Evolutionary conservation across 306 rosid genomes (phyloP).

Genomic region (Acacia melanoxylon): DNA sequence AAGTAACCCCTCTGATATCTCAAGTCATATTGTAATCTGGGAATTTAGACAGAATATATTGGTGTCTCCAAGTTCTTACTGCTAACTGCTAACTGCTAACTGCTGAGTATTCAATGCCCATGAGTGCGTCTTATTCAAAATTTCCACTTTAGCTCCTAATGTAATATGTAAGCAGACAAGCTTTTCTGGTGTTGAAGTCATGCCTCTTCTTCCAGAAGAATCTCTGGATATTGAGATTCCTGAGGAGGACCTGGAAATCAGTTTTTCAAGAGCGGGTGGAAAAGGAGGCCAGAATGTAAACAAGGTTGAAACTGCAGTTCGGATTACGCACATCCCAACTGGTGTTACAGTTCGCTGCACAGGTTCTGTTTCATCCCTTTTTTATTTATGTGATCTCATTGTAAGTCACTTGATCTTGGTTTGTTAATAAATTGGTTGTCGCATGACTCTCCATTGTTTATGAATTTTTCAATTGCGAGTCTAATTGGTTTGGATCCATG

Average conservation of each 20-base stretch:
- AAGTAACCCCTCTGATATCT: conserved; percentile 5
- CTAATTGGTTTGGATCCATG: conserved; percentile 12
- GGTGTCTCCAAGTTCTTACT: not conserved
- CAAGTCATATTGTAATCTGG: conserved; percentile 18
- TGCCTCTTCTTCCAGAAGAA: conserved; percentile 97
- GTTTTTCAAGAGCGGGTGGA: conserved; percentile 94
- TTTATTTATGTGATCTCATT: not conserved
- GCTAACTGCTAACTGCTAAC: not conserved
- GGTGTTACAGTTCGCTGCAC: conserved; percentile 95
- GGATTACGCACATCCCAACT: conserved; percentile 97
- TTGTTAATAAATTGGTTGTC: conserved; percentile 9
- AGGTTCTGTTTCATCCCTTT: conserved; percentile 47
- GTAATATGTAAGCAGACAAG: conserved; percentile 67
- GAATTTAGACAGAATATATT: not conserved
- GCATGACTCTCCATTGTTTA: not conserved
- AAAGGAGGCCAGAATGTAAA: conserved; percentile 98
- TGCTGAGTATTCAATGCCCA: not conserved
- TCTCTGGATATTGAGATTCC: conserved; percentile 84
- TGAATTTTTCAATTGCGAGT: not conserved
- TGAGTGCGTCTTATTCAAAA: not conserved
- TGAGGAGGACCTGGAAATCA: conserved; percentile 90
- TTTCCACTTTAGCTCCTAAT: not conserved
- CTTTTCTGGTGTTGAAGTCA: conserved; percentile 93
- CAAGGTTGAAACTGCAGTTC: conserved; percentile 97
- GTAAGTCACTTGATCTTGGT: not conserved